Base-by-base conservation (phyloP, 352 stramenopile genomes). In the Phytopythium sindhum region DNA sequence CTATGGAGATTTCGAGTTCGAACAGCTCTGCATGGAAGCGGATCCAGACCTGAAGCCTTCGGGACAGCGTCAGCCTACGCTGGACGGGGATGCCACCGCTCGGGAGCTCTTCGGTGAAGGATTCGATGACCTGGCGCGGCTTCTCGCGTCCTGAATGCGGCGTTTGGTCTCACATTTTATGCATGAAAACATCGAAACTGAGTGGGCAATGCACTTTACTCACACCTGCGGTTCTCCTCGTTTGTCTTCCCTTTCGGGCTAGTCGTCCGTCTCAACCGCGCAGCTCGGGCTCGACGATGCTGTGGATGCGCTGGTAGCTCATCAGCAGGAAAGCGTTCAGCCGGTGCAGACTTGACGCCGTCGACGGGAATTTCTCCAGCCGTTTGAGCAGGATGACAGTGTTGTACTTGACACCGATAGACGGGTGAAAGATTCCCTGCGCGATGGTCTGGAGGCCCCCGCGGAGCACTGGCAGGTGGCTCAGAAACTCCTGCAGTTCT, bases 371-470 rank as follows among this genome's bases (percentile, higher is more conserved):
- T 57, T 84, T 77, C 65, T 96, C 88, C 29, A 95, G 75, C n/a
- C 88, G 81, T 73, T 96, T 89, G 21, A 96, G 79, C 42, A 96
- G 67, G 35, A 93, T 69, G 44, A 96, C 86, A 0, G 88, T 95
- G 66, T 96, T 96, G 75, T 95, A 83, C 69, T 96, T 95, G 68
- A 96, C 85, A 41, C 86, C 88, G 62, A 95, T 95, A 2, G 82
- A 93, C 28, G 84, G 63, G 64, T 96, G 88, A 55, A 94, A 96
- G 24, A 96, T 90, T 17, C 88, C 88, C 58, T 95, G 86, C 9
- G 88, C 88, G 57, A 96, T 81, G 2, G 83, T 85, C 61, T 93
- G 84, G 26, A 96, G 78, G 0, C 88, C 88, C 12, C 86, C 88
- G 21, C 85, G 80, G 10, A 89, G 76, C n/a, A 86, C 69, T 14